phyloP scores from a whole-genome alignment of 2,329 filamentous ascomycete genomes.

The Paecilomyces sp. region DNA sequence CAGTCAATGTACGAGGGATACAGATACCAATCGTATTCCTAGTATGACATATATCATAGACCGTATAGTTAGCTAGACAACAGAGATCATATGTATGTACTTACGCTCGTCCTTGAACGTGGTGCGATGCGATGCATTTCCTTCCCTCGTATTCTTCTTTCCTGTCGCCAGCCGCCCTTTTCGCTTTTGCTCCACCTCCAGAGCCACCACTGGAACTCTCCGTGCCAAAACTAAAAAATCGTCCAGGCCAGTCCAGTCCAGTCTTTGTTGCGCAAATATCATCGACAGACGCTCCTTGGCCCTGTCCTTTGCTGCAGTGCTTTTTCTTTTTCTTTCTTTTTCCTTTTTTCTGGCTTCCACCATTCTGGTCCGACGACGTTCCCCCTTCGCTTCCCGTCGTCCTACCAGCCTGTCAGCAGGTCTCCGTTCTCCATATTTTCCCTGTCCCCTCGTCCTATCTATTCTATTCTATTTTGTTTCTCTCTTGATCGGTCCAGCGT shows the following conservation, averaged over 20 bases:
- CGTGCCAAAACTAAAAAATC: not conserved
- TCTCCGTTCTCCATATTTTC: not conserved
- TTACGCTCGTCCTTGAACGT: too few species aligned
- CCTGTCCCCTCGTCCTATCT: too few species aligned
- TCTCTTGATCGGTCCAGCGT: not conserved
- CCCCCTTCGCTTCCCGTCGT: not conserved
- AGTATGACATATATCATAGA: too few species aligned
- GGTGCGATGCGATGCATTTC: too few species aligned
- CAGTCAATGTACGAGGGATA: too few species aligned
- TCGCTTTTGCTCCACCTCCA: too few species aligned
- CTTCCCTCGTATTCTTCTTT: too few species aligned
- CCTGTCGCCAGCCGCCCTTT: too few species aligned
- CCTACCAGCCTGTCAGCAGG: not conserved
- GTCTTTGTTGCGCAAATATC: not conserved
- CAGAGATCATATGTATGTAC: too few species aligned
- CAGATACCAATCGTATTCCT: too few species aligned
- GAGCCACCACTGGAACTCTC: not conserved
- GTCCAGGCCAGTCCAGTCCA: not conserved
- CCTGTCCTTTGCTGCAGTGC: not conserved
- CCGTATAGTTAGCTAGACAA: too few species aligned
- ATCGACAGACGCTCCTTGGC: not conserved
- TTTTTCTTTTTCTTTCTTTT: not conserved
- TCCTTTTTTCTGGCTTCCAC: not conserved
- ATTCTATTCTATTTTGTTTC: too few species aligned
- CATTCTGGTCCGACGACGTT: not conserved